A percentile compares a stretch with the other conserved stretches of the same genome.
Evolutionary conservation across 2,329 filamentous ascomycete genomes (phyloP).

Genomic region (Torrubiella hemipterigena): DNA sequence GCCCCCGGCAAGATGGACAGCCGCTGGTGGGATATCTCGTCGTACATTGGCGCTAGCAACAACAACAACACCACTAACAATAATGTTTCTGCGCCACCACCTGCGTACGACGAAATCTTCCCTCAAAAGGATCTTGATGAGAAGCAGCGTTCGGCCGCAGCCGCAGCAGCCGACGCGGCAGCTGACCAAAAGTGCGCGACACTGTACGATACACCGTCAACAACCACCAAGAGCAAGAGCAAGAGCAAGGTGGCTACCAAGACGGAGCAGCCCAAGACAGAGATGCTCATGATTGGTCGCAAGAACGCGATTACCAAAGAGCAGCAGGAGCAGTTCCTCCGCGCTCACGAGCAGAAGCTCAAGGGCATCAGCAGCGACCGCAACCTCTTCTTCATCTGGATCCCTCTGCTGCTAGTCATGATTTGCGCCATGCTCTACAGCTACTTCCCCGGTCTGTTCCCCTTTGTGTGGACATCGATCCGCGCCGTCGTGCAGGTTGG

Average conservation of each 20-base stretch:
- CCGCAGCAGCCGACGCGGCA: slow-evolving; percentile 44
- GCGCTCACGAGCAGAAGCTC: slow-evolving; percentile 48
- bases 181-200: slow-evolving; percentile 45
- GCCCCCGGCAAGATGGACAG: slow-evolving; percentile 32
- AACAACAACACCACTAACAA: too few species aligned
- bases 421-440: slow-evolving; percentile 37
- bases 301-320: slow-evolving; percentile 54
- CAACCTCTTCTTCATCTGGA: slow-evolving; percentile 59
- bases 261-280: too few species aligned
- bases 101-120: slow-evolving; percentile 71
- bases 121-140: slow-evolving; percentile 41
- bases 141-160: slow-evolving; percentile 46
- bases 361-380: slow-evolving; percentile 52
- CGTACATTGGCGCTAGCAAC: slow-evolving; percentile 32
- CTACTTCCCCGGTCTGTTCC: slow-evolving; percentile 35
- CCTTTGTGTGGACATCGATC: slow-evolving; percentile 20
- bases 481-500: slow-evolving; percentile 19
- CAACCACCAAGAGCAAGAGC: slow-evolving; percentile 14
- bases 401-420: slow-evolving; percentile 36
- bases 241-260: slow-evolving; percentile 26
- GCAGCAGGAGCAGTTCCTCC: slow-evolving; percentile 50
- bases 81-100: slow-evolving; percentile 50
- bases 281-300: slow-evolving; percentile 47
- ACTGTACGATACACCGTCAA: slow-evolving; percentile 33
- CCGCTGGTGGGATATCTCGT: slow-evolving; percentile 59